Conservation (phyloP, 768 basidiomycete species). For the Clitopilus passeckerianus region DNA sequence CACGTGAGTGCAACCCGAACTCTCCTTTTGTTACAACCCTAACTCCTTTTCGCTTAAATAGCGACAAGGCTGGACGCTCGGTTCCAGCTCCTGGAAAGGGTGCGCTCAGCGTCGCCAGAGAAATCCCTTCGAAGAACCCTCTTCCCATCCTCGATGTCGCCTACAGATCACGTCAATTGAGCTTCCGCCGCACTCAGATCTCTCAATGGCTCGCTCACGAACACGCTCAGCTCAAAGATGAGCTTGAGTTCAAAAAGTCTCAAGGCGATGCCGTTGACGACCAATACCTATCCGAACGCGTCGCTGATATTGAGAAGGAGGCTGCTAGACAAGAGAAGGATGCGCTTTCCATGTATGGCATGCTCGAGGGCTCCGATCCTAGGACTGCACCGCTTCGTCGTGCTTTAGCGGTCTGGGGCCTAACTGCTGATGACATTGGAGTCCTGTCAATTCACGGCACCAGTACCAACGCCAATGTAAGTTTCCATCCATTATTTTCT, state of each 20-base stretch:
- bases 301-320: slow-evolving; percentile 86
- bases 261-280: slow-evolving; percentile 49
- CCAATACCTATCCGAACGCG: slow-evolving; percentile 69
- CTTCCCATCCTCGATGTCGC: slow-evolving; percentile 76
- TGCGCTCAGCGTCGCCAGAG: slow-evolving; percentile 82
- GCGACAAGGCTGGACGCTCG: slow-evolving; percentile 98
- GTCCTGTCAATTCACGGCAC: slow-evolving; percentile 88
- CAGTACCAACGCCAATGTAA: slow-evolving; percentile 77
- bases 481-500: slow-evolving; percentile 12
- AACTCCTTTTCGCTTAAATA: slow-evolving; percentile 20
- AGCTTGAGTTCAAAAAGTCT: slow-evolving; percentile 57
- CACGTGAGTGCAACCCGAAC: slow-evolving; percentile 50
- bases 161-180: slow-evolving; percentile 90
- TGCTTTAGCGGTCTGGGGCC: slow-evolving; percentile 94
- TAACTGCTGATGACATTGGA: slow-evolving; percentile 89
- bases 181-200: slow-evolving; percentile 94
- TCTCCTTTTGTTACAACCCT: slow-evolving; percentile 2
- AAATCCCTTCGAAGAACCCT: slow-evolving; percentile 75
- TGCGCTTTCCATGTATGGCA: slow-evolving; percentile 89
- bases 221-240: slow-evolving; percentile 76
- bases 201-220: slow-evolving; percentile 93
- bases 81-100: slow-evolving; percentile 96
- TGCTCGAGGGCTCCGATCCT: slow-evolving; percentile 87
- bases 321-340: slow-evolving; percentile 91
- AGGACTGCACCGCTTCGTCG: slow-evolving; percentile 88